A percentile compares a stretch with the other conserved stretches of the same genome.
Evolutionary conservation across 306 rosid species (phyloP).

Genomic region (Dalbergia cultrata): DNA sequence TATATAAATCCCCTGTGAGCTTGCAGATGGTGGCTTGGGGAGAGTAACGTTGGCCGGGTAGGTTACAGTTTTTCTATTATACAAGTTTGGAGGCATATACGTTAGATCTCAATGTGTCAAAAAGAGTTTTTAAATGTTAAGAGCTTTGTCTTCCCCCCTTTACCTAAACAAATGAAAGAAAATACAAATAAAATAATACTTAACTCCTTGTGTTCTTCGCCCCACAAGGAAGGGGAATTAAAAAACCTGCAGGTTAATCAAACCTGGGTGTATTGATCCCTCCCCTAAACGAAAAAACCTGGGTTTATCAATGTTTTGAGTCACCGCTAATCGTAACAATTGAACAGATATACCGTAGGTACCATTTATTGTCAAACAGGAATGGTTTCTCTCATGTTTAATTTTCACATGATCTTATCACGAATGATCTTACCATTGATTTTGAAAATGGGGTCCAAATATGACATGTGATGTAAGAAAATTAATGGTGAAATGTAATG

Average conservation of each 20-base stretch:
- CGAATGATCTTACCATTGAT: no score
- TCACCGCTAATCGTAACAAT: not conserved
- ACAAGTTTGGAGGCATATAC: not conserved
- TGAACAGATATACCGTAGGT: not conserved
- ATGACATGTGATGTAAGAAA: no score
- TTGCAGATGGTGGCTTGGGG: constrained; percentile 16
- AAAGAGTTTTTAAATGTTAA: constrained; percentile 3
- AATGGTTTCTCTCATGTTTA: no score
- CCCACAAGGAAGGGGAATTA: not conserved
- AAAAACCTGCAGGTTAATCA: not conserved
- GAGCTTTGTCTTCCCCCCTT: constrained; percentile 1
- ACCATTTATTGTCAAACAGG: not conserved
- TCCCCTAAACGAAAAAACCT: no score
- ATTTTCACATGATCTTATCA: no score
- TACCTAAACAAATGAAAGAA: no score
- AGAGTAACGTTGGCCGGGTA: not conserved
- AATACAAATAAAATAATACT: no score
- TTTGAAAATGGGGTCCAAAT: no score
- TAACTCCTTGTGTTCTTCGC: not conserved
- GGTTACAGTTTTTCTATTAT: constrained; percentile 11
- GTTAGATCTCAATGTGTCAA: not conserved
- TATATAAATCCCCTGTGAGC: not conserved
- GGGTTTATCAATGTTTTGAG: not conserved
- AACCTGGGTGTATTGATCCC: no score
- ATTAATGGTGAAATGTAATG: no score